phyloP scores from a whole-genome alignment of 2,329 filamentous ascomycete genomes.

The Fusarium sororula region DNA sequence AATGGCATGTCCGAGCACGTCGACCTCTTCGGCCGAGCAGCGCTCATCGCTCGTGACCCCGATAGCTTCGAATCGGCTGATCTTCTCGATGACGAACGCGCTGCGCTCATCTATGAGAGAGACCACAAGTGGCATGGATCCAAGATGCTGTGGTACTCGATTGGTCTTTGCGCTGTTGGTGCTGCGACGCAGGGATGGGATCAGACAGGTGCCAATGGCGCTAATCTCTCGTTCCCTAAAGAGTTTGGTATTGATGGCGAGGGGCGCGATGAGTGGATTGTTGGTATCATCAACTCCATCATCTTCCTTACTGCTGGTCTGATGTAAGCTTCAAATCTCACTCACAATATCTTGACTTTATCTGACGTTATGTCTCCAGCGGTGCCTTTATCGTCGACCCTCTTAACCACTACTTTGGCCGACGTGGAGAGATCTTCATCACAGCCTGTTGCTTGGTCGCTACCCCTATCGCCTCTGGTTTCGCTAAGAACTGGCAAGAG shows the following conservation, averaged over 20 bases:
- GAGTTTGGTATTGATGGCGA: conserved; percentile 50
- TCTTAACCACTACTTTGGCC: conserved; percentile 58
- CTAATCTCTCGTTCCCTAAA: conserved; percentile 68
- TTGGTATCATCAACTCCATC: conserved; percentile 70
- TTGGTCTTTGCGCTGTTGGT: conserved; percentile 72
- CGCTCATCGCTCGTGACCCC: conserved; percentile 12
- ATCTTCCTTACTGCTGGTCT: conserved; percentile 47
- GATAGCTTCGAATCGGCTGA: neutral
- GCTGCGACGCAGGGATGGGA: conserved; percentile 76
- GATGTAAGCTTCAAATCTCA: neutral
- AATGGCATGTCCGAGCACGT: conserved; percentile 24
- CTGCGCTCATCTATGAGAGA: conserved; percentile 66
- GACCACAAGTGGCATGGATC: conserved; percentile 74
- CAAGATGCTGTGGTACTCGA: conserved; percentile 70
- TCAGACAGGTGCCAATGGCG: conserved; percentile 69
- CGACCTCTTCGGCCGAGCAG: conserved; percentile 17
- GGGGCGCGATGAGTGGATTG: conserved; percentile 53
- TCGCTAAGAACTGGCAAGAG: conserved; percentile 72
- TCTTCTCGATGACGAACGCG: conserved; percentile 35
- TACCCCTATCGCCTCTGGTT: conserved; percentile 69
- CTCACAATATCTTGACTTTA: rapidly evolving
- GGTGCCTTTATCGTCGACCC: conserved; percentile 63
- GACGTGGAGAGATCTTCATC: conserved; percentile 71
- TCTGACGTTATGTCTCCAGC: neutral
- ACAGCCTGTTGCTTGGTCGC: conserved; percentile 77